Evolutionary conservation across 2,329 filamentous ascomycete genomes (phyloP), one percentile per base, ranked within the genome.

Genomic region (Penicillium digitatum): DNA sequence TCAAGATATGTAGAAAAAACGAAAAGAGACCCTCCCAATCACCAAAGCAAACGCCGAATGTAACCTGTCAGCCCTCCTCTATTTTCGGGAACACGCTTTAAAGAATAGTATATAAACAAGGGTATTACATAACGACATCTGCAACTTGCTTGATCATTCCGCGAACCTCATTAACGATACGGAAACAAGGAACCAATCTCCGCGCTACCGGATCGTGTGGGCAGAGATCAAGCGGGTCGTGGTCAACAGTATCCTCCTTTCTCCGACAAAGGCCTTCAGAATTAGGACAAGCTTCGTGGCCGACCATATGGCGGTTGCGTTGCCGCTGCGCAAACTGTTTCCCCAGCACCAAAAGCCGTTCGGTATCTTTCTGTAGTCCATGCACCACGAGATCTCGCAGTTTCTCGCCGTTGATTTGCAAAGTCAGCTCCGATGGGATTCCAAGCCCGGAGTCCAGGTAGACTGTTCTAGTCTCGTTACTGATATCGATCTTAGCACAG

Each of bases 131-230:
- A 52, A 58, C 55, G 14, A 48, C 54, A 43, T 60, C 56, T 16
- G 50, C 51, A 47, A 66, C 58, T 71, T 68, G 59, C n/a, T 60
- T 54, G 18, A 68, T 64, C 61, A 65, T 67, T 11, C 48, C 50
- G 26, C 55, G 57, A 20, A 68, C 66, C 38, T 69, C 66, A 50
- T 68, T 65, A 18, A 69, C 66, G 20, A 69, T 66, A 7, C 66
- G 63, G 47, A 66, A 66, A 52, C 66, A 68, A 26, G 66, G 66
- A 18, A 63, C 59, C 57, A 68, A 48, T 24, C 60, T 62, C 46
- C 62, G 52, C 7, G 62, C 63, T 26, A 56, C 48, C 3, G 65
- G 53, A 48, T 59, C 62, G 27, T 63, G 62, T 2, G 66, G 66
- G 54, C 66, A 69, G 5, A 69, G 34, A 50, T 69, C 66, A 5